A percentile compares a stretch with the other conserved stretches of the same genome.
Evolutionary conservation across 768 basidiomycete genomes (phyloP).

Genomic region (Leccinum incarnatum): DNA sequence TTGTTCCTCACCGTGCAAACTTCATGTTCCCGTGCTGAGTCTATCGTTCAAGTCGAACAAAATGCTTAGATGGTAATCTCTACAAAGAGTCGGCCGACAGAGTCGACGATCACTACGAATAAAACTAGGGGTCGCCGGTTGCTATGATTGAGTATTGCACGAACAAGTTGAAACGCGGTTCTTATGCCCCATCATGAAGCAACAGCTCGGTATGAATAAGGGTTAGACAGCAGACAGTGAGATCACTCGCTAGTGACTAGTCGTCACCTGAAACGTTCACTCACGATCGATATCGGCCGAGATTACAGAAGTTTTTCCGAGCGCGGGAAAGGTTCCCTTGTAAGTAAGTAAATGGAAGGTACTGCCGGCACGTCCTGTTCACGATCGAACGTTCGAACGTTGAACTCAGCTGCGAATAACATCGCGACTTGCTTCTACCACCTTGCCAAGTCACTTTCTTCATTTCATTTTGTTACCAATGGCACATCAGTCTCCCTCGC

Average conservation of each 20-base stretch:
- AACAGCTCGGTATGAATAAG: neutral
- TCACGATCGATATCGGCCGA: neutral
- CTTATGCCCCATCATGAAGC: neutral
- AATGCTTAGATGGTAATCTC: neutral
- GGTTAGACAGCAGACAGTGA: neutral
- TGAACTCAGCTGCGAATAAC: constrained; percentile 1
- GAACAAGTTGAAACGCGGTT: neutral
- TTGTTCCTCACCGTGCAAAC: constrained; percentile 50
- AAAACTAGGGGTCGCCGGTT: neutral
- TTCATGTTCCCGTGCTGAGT: constrained; percentile 43
- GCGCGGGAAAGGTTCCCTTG: neutral
- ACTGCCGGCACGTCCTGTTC: neutral
- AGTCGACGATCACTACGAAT: neutral
- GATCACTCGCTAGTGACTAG: neutral
- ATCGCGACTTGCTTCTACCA: neutral
- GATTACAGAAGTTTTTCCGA: neutral
- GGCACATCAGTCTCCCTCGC: constrained; percentile 10
- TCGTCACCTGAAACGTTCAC: neutral
- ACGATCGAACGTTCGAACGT: neutral
- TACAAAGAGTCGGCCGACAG: neutral
- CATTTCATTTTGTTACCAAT: constrained; percentile 11
- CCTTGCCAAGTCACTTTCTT: neutral
- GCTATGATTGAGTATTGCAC: neutral
- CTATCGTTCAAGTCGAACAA: neutral
- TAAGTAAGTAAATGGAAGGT: neutral